phyloP scores from a whole-genome alignment of 2,329 filamentous ascomycete species.

The Penicillium oxalicum region DNA sequence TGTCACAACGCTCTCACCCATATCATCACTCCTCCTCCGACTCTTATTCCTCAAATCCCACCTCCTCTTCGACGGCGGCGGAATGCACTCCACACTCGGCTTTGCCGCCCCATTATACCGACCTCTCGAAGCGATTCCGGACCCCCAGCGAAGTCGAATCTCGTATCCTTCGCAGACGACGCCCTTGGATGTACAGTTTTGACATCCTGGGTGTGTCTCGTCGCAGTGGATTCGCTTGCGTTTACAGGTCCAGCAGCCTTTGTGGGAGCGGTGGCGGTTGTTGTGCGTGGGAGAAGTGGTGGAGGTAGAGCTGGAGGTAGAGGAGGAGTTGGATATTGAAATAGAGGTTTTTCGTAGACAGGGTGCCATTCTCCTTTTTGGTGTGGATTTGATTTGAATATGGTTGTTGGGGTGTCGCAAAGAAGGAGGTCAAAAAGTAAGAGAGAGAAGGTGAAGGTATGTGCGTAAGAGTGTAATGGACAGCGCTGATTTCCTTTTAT shows the following conservation, averaged over 20 bases:
- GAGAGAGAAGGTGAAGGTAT: no score
- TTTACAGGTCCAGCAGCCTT: conserved; percentile 23
- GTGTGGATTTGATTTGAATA: no score
- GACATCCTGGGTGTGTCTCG: conserved; percentile 14
- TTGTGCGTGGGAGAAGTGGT: background rate
- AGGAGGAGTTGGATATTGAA: conserved; percentile 7
- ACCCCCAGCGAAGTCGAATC: conserved; percentile 19
- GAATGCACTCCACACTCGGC: conserved; percentile 18
- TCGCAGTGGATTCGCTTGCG: conserved; percentile 20
- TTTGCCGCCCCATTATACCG: conserved; percentile 19
- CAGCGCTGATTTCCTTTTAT: no score
- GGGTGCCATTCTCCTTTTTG: background rate
- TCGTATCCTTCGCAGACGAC: conserved; percentile 19
- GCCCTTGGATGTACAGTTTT: conserved; percentile 12
- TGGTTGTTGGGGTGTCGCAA: no score
- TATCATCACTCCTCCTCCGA: background rate
- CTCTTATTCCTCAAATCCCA: conserved; percentile 16
- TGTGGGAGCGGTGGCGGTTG: conserved; percentile 18
- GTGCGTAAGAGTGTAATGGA: no score
- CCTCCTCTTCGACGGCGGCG: conserved; percentile 15
- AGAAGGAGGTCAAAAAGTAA: no score
- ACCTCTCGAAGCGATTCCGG: conserved; percentile 20
- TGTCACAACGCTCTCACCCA: background rate
- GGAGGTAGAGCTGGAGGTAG: conserved; percentile 11
- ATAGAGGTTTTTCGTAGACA: background rate